These are phyloP conservation scores for Pseudevernia furfuracea DNA, from an alignment of 495 filamentous ascomycete species.

Conservation along the genomic window DNA sequence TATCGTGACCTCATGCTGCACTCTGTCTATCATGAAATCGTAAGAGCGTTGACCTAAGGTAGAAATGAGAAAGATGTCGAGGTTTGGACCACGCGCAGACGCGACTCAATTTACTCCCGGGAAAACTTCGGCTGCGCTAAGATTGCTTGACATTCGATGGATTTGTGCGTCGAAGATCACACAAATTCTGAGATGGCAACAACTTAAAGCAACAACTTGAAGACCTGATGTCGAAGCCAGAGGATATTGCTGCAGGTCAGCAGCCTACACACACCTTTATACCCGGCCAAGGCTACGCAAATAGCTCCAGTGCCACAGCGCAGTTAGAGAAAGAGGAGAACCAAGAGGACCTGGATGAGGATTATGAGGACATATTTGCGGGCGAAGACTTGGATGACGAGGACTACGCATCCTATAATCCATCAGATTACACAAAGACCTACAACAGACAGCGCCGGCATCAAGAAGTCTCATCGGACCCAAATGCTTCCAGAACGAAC, in stretches of 20 bases:
- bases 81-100: not conserved
- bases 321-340: slow-evolving; percentile 27
- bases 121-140: slow-evolving; percentile 1
- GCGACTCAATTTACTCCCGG: slow-evolving; percentile 3
- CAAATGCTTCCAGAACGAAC: slow-evolving; percentile 48
- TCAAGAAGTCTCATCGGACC: slow-evolving; percentile 50
- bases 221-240: slow-evolving; percentile 24
- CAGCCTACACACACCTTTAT: slow-evolving; percentile 46
- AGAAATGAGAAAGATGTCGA: slow-evolving; percentile 1
- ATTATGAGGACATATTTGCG: slow-evolving; percentile 53
- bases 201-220: not conserved
- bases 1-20: slow-evolving; percentile 2
- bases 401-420: slow-evolving; percentile 51
- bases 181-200: no score
- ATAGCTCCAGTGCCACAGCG: slow-evolving; percentile 30
- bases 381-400: slow-evolving; percentile 51
- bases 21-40: not conserved
- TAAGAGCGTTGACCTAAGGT: not conserved
- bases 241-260: slow-evolving; percentile 40
- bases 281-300: slow-evolving; percentile 48
- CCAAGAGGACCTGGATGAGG: slow-evolving; percentile 43
- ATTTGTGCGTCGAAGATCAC: not conserved
- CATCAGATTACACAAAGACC: slow-evolving; percentile 70
- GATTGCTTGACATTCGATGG: not conserved
- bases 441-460: slow-evolving; percentile 77